Evolutionary conservation across 169 alveolate genomes (phyloP).

Genomic region (Condylostoma magnum): DNA sequence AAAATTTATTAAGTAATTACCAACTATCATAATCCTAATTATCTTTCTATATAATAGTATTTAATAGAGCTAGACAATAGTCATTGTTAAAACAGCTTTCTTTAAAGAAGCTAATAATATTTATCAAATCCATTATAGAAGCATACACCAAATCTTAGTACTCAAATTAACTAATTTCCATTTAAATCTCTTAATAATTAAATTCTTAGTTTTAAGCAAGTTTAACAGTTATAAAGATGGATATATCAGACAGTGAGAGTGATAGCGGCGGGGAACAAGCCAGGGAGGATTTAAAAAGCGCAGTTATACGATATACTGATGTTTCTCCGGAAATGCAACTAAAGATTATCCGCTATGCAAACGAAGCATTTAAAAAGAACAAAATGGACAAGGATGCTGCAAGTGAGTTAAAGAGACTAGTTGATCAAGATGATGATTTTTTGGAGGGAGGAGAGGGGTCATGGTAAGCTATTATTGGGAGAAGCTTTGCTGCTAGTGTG

Average conservation of each 20-base stretch:
- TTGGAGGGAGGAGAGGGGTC: constrained; percentile 20
- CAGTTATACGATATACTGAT: background rate
- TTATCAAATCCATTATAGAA: too few relatives aligned
- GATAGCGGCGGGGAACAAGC: background rate
- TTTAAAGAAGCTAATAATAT: too few relatives aligned
- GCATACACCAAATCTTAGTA: too few relatives aligned
- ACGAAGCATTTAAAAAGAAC: constrained; percentile 10
- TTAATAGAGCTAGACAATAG: too few relatives aligned
- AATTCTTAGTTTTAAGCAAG: too few relatives aligned
- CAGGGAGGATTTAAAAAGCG: constrained; percentile 10
- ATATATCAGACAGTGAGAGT: background rate
- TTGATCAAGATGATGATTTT: constrained; percentile 22
- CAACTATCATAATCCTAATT: too few relatives aligned
- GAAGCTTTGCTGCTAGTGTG: constrained; percentile 19
- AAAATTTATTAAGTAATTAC: too few relatives aligned
- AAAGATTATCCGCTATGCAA: constrained; percentile 17
- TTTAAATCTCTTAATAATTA: too few relatives aligned
- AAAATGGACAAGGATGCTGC: constrained; percentile 24
- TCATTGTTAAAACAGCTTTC: too few relatives aligned
- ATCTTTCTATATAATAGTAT: too few relatives aligned
- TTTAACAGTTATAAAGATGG: too few relatives aligned
- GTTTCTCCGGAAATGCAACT: background rate
- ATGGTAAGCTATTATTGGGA: constrained; percentile 30
- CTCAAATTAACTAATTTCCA: too few relatives aligned
- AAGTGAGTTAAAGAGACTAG: background rate